These are phyloP conservation scores for Sporobolomyces pararoseus DNA, from an alignment of 768 basidiomycete genomes.

Conservation along the genomic window DNA sequence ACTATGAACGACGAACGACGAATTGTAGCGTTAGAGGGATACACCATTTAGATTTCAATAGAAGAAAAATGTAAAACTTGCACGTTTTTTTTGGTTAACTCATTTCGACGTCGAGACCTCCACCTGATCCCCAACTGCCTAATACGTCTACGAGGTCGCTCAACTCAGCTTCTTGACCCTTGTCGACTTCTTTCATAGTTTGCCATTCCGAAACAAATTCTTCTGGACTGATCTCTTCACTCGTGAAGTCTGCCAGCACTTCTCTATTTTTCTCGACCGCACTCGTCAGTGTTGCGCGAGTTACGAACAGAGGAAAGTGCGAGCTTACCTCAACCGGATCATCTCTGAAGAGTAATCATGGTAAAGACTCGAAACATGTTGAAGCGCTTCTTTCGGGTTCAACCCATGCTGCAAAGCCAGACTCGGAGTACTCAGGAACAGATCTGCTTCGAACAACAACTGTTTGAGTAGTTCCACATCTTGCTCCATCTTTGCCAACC, in stretches of 20 bases:
- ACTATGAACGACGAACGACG: too few species aligned
- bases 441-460: conserved; percentile 38
- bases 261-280: conserved; percentile 12
- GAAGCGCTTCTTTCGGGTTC: conserved; percentile 39
- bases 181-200: conserved; percentile 43
- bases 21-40: too few species aligned
- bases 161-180: conserved; percentile 40
- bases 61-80: background rate
- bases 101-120: conserved; percentile 32
- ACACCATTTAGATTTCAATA: too few species aligned
- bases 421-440: conserved; percentile 33
- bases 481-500: conserved; percentile 36
- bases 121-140: conserved; percentile 33
- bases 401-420: conserved; percentile 31
- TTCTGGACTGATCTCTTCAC: conserved; percentile 36
- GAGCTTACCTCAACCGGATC: conserved; percentile 31
- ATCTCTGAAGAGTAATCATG: conserved; percentile 39
- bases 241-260: conserved; percentile 41
- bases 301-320: background rate
- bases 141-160: conserved; percentile 40
- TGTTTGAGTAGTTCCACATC: conserved; percentile 35
- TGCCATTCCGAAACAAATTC: conserved; percentile 39
- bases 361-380: conserved; percentile 35
- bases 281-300: background rate
- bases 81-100: too few species aligned